Base-by-base conservation (phyloP, 345 rosid genomes). In the Salix koriyanagi region DNA sequence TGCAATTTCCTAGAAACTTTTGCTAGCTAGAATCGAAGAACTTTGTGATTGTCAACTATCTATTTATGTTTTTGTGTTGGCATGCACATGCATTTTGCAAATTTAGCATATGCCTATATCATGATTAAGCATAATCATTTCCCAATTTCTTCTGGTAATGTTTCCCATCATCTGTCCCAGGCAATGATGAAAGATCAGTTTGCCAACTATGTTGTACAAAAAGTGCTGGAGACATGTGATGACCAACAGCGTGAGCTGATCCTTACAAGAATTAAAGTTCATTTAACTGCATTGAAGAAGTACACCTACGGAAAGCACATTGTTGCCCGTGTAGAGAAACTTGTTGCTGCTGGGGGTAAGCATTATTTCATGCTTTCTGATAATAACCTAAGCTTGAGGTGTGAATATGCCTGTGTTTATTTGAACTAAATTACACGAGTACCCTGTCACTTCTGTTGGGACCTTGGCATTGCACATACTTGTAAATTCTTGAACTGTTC, bases 131-230 rank as follows among this genome's bases (percentile, higher is more conserved):
- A 1, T 67, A 23, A n/a, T 2, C 32, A 42, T 67, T 76, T 75
- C 36, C 8, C 46, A 9, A 36, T 69, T 60, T 67, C 16, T 67
- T 34, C 39, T 76, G 32, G 44, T 37, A 44, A 4, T 8, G 5
- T 7, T 44, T n/a, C 8, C 30, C 26, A 65, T 30, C 13, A 8
- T 65, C 37, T 3, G 15, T 61, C 6, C 6, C 80, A 92, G 97
- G 94, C 91, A 18, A 91, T 92, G 97, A 90, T 92, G 97, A 92
- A 92, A 82, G 97, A 92, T 80, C 97, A 90, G 80, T 92, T 90
- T 86, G 97, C 93, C 5, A 92, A 92, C 76, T 92, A 92, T 39
- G 97, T 92, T n/a, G 93, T 92, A 66, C 97, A 92, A 75, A 92
- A 92, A 83, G 94, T 92, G 70, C 84, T 92, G 44, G 94, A 92